These are phyloP conservation scores for Phaeosphaeriaceae sp. DNA, from an alignment of 2,329 filamentous ascomycete genomes.

Conservation along the genomic window DNA sequence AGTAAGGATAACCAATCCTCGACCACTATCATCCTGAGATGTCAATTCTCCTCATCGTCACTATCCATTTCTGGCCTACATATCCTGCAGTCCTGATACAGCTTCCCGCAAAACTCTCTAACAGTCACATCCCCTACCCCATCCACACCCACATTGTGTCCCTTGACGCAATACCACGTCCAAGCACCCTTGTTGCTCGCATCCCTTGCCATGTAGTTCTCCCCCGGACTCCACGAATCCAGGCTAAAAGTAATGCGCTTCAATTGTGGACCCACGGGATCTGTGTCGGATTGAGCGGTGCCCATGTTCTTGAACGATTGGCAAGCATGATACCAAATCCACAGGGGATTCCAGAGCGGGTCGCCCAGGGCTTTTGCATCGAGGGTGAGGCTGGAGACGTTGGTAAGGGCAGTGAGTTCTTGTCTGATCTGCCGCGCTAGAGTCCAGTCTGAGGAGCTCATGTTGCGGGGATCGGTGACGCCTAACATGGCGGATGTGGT, in stretches of 20 bases:
- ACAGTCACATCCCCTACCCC: slow-evolving; percentile 28
- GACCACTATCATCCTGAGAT: too few species aligned
- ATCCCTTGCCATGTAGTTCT: slow-evolving; percentile 41
- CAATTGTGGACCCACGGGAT: slow-evolving; percentile 26
- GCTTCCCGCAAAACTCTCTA: slow-evolving; percentile 37
- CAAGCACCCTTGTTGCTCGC: slow-evolving; percentile 28
- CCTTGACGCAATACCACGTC: slow-evolving; percentile 43
- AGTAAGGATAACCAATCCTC: too few species aligned
- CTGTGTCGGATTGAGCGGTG: slow-evolving; percentile 11
- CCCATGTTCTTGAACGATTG: slow-evolving; percentile 44
- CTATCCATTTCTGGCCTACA: slow-evolving; percentile 24
- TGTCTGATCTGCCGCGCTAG: slow-evolving; percentile 37
- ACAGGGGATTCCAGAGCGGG: slow-evolving; percentile 49
- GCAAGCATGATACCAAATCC: slow-evolving; percentile 48
- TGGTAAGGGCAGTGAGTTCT: slow-evolving; percentile 27
- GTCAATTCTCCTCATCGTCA: slow-evolving; percentile 18
- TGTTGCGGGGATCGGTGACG: slow-evolving; percentile 42
- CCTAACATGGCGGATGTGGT: slow-evolving; percentile 47
- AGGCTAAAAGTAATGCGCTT: slow-evolving; percentile 42
- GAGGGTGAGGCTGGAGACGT: slow-evolving; percentile 31
- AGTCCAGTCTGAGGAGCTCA: slow-evolving; percentile 39
- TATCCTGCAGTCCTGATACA: slow-evolving; percentile 36
- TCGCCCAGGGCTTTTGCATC: slow-evolving; percentile 46
- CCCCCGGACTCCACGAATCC: slow-evolving; percentile 45
- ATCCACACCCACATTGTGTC: slow-evolving; percentile 34